Percentiles rank a stretch among this genome's conserved stretches.
Conservation (phyloP, 2,329 filamentous ascomycete genomes). For the Aureobasidium melanogenum region DNA sequence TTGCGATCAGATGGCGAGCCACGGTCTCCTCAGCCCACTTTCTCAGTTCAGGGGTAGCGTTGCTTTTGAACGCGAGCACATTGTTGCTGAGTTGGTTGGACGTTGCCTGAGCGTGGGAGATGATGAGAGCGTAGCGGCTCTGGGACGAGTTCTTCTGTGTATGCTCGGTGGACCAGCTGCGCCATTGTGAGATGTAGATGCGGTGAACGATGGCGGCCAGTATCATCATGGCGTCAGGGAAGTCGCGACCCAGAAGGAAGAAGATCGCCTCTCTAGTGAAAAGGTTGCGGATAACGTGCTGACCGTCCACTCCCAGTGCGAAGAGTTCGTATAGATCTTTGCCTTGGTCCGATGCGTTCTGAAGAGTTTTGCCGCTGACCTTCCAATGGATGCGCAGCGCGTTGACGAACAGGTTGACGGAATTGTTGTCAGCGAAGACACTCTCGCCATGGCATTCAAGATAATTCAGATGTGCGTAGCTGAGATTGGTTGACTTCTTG, state of each 20-base stretch:
- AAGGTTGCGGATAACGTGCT: background rate
- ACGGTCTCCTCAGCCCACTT: background rate
- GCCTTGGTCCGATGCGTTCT: background rate
- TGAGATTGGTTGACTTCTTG: background rate
- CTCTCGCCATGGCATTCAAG: background rate
- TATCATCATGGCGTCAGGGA: background rate
- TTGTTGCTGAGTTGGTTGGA: slow-evolving; percentile 2
- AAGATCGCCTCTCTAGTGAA: background rate
- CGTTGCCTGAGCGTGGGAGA: background rate
- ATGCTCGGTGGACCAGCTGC: background rate
- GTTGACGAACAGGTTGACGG: background rate
- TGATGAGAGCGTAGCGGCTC: background rate
- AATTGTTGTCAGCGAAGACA: background rate
- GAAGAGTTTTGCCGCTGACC: background rate
- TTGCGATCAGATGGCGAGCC: background rate
- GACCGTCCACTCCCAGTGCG: background rate
- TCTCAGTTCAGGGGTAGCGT: background rate
- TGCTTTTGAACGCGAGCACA: background rate
- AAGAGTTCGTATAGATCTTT: background rate
- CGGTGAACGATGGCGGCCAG: background rate
- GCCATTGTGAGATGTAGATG: background rate
- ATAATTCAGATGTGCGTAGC: background rate
- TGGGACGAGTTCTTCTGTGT: background rate
- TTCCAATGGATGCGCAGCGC: slow-evolving; percentile 1
- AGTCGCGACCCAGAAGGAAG: background rate